These are phyloP conservation scores for Angomonas deanei DNA, from an alignment of 208 protist genomes.

Conservation along the genomic window DNA sequence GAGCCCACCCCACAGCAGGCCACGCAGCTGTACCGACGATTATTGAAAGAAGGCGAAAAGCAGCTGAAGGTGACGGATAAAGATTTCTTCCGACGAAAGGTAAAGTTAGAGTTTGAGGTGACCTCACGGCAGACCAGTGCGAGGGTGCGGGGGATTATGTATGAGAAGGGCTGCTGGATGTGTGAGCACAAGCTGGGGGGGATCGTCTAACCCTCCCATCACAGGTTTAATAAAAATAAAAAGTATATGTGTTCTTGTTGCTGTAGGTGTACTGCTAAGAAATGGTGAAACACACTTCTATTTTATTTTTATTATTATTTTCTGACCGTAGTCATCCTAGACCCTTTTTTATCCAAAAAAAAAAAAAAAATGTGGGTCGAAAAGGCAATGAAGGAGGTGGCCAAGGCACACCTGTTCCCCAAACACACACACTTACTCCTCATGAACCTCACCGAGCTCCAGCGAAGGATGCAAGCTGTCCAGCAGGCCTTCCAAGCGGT, in stretches of 20 bases:
- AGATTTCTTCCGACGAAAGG: conserved; percentile 56
- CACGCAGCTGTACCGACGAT: conserved; percentile 53
- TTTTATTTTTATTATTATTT: too few relatives aligned
- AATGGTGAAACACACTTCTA: neutral
- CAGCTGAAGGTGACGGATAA: conserved; percentile 71
- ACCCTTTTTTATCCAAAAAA: conserved; percentile 1
- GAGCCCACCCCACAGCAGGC: conserved; percentile 68
- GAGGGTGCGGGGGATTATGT: conserved; percentile 87
- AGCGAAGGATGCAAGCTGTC: conserved; percentile 29
- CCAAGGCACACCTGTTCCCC: conserved; percentile 33
- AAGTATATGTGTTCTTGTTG: neutral
- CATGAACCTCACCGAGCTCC: conserved; percentile 30
- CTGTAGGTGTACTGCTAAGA: neutral
- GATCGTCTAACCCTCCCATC: conserved; percentile 38
- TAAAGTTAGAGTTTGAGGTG: conserved; percentile 84
- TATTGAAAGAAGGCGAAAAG: conserved; percentile 49
- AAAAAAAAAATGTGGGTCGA: conserved; percentile 31
- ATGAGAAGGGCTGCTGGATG: conserved; percentile 84
- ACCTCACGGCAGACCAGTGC: conserved; percentile 80
- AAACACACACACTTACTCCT: conserved; percentile 49
- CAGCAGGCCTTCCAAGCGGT: conserved; percentile 19
- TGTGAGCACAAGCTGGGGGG: conserved; percentile 74
- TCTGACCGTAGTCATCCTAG: too few relatives aligned
- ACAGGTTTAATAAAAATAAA: neutral
- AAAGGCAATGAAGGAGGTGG: conserved; percentile 32